phyloP scores from a whole-genome alignment of 2,329 filamentous ascomycete genomes.

The Phaeosphaeriaceae sp. region DNA sequence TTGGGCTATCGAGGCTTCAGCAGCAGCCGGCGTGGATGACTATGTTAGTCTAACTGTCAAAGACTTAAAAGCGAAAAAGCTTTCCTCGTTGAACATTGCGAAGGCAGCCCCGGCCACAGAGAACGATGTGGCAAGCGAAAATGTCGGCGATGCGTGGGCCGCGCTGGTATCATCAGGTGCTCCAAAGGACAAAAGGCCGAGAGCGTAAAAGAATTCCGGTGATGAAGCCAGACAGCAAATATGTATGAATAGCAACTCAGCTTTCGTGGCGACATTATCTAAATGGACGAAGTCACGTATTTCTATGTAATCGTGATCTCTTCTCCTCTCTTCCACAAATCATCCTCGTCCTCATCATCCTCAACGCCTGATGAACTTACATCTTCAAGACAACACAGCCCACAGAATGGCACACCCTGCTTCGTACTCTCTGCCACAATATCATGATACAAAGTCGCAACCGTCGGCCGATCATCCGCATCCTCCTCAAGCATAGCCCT shows the following conservation, averaged over 20 bases:
- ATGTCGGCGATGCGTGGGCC: no score
- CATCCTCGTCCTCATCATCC: slow-evolving; percentile 87
- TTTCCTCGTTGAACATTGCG: no score
- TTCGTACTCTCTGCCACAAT: neutral
- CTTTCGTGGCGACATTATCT: no score
- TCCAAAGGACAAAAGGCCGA: no score
- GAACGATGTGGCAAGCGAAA: no score
- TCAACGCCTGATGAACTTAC: slow-evolving; percentile 44
- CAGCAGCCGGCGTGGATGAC: slow-evolving; percentile 16
- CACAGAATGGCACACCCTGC: slow-evolving; percentile 9
- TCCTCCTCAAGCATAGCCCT: slow-evolving; percentile 7
- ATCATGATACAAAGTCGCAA: slow-evolving; percentile 3
- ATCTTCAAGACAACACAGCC: slow-evolving; percentile 8
- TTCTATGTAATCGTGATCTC: neutral
- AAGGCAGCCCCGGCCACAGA: no score
- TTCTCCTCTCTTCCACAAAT: slow-evolving; percentile 86
- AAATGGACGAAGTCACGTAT: no score
- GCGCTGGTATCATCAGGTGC: no score
- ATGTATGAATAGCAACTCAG: no score
- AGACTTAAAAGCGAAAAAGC: no score
- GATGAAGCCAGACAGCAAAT: no score
- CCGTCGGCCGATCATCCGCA: slow-evolving; percentile 5
- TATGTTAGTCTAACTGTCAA: slow-evolving; percentile 25
- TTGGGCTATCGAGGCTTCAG: slow-evolving; percentile 23
- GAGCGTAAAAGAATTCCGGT: no score